Percentiles rank a stretch among this genome's conserved stretches.
Conservation (phyloP, 2,329 filamentous ascomycete species). For the Shiraia bambusicola region DNA sequence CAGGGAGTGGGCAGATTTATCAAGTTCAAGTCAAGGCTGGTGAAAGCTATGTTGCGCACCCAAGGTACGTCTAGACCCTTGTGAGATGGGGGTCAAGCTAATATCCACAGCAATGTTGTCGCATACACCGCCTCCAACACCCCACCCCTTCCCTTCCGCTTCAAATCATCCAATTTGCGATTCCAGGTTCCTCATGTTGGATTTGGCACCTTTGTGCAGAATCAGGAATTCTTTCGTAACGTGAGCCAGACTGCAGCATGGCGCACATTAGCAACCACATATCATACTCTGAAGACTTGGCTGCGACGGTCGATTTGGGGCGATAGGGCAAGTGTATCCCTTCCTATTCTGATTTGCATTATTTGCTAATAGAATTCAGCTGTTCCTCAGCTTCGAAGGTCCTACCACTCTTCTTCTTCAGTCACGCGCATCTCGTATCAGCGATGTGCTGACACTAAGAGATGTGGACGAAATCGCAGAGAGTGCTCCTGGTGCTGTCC, state of each 20-base stretch:
- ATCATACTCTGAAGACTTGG: conserved; percentile 73
- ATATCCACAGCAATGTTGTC: conserved; percentile 68
- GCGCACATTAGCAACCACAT: conserved; percentile 64
- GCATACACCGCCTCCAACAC: conserved; percentile 79
- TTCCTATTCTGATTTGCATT: conserved; percentile 1
- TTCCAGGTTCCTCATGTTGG: conserved; percentile 75
- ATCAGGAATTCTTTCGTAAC: conserved; percentile 70
- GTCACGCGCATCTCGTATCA: conserved; percentile 76
- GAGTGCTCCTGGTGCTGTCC: conserved; percentile 69
- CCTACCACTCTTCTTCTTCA: conserved; percentile 85
- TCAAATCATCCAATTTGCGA: conserved; percentile 72
- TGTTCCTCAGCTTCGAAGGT: conserved; percentile 88
- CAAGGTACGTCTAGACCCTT: conserved; percentile 53
- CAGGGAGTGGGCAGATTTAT: conserved; percentile 86
- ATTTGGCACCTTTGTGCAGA: conserved; percentile 64
- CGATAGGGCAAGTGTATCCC: conserved; percentile 66
- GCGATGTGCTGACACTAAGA: conserved; percentile 72
- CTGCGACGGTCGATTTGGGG: conserved; percentile 86
- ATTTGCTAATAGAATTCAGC: conserved; percentile 39
- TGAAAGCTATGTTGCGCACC: conserved; percentile 89
- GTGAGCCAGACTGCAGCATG: conserved; percentile 73
- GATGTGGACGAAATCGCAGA: conserved; percentile 92
- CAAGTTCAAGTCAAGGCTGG: conserved; percentile 76
- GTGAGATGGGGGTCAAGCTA: conserved; percentile 1
- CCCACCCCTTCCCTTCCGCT: conserved; percentile 79